Evolutionary conservation across 2,329 filamentous ascomycete species (phyloP), one percentile per base, ranked within the genome.

Genomic region (Beauveria sp.): DNA sequence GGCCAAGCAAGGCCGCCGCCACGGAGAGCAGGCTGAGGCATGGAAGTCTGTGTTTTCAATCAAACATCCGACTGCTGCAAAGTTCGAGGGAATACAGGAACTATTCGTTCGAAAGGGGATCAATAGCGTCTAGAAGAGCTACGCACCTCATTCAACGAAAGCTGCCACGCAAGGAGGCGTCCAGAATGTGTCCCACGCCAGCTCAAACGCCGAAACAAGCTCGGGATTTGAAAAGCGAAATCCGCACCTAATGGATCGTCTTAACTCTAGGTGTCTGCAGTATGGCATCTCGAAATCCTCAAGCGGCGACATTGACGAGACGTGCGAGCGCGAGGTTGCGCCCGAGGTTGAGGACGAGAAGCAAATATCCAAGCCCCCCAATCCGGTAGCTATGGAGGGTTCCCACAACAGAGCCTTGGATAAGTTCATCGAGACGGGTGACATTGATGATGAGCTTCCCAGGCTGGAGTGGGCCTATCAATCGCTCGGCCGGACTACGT

Each of bases 311-410:
- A 70, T 89, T 0, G 73, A 82, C 3, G 86, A 90, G 66, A 88
- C 91, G 62, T 86, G 90, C 65, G 87, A 91, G 67, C 78, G 87
- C 0, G 88, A 90, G 64, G 73, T 91, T 0, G 77, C 83, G 0
- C 85, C 84, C 0, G 87, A 91, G 63, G 78, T 83, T 1, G 84
- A 90, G 65, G 72, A 80, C 28, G 84, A 90, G 66, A 73, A 78
- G 1, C 73, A 88, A 54, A 65, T 83, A 0, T 74, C 88, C 64
- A 74, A 74, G 1, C 81, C 84, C 0, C 66, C 69, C 0, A 61
- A 70, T 0, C 74, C 75, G 1, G 43, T 66, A 0, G 76, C 85
- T 0, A 67, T 64, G 0, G 1, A 9, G 0, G 82, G 87, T 51
- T 2, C 0, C 0, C 12, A 86, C 0, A 77, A 85, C 57, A 12